A percentile compares a stretch with the other conserved stretches of the same genome.
Conservation (phyloP, 2,329 filamentous ascomycete species). For the Colletotrichum brevisporum region DNA sequence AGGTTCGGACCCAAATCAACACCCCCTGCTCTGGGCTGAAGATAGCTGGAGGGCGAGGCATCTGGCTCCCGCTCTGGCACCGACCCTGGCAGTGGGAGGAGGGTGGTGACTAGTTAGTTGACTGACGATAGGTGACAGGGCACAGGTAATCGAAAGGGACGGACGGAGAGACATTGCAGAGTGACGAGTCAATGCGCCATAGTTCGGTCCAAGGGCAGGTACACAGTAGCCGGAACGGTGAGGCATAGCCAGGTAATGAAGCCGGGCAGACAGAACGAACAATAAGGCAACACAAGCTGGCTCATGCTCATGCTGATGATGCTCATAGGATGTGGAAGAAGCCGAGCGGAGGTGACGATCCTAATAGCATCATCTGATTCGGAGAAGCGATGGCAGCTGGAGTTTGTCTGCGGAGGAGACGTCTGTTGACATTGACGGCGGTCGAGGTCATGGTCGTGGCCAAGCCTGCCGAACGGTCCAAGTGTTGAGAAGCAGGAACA, state of each 20-base stretch:
- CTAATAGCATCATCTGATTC: constrained; percentile 22
- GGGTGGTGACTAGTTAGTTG: background rate
- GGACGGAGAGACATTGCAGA: constrained; percentile 36
- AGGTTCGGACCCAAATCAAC: constrained; percentile 14
- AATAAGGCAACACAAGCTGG: background rate
- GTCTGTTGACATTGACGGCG: background rate
- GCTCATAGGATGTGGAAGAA: constrained; percentile 1
- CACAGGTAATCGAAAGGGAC: constrained; percentile 19
- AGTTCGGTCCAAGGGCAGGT: constrained; percentile 16
- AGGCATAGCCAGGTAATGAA: background rate
- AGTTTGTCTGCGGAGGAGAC: constrained; percentile 2
- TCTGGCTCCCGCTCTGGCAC: constrained; percentile 4
- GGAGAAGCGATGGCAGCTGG: constrained; percentile 25
- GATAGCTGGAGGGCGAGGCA: constrained; percentile 37
- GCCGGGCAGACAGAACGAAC: background rate
- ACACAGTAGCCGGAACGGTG: background rate
- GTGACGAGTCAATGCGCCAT: constrained; percentile 35
- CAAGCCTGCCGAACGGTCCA: background rate
- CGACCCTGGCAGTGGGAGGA: background rate
- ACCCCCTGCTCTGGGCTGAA: constrained; percentile 41
- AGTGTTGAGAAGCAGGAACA: background rate
- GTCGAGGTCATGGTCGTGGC: background rate
- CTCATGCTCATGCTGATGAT: background rate
- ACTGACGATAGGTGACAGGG: constrained; percentile 22
- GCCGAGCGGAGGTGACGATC: constrained; percentile 23